Evolutionary conservation across 2,329 filamentous ascomycete genomes (phyloP).

Genomic region (Cercospora sojina): DNA sequence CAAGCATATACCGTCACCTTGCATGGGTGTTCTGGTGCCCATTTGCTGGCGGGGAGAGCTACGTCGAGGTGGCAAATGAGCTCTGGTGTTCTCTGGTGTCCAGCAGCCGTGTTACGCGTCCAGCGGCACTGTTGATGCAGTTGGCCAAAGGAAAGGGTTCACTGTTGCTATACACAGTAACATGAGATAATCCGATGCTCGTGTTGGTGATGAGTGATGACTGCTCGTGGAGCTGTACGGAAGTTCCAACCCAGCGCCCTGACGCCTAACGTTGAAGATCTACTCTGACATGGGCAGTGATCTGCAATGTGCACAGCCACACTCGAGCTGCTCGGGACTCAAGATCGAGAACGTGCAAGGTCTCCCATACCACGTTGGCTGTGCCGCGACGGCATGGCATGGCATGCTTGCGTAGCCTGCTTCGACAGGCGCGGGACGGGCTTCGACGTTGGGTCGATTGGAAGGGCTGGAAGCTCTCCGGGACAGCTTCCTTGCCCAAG

Average conservation of each 20-base stretch:
- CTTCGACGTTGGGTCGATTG: conserved; percentile 6
- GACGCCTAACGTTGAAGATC: conserved; percentile 19
- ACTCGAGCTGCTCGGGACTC: background rate
- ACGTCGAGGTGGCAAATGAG: background rate
- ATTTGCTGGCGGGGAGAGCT: conserved; percentile 11
- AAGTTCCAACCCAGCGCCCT: background rate
- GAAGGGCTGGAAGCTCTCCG: conserved; percentile 2
- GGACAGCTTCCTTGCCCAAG: background rate
- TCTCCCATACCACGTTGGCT: conserved; percentile 9
- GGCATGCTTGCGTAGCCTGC: conserved; percentile 9
- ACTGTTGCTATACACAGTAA: background rate
- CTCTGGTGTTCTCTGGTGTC: background rate
- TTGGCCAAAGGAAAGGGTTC: background rate
- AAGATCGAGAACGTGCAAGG: conserved; percentile 15
- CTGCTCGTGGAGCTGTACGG: background rate
- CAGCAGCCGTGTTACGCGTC: background rate
- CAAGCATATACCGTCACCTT: background rate
- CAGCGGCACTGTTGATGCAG: background rate
- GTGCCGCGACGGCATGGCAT: conserved; percentile 9
- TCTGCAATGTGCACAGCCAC: conserved; percentile 12
- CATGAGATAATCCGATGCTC: background rate
- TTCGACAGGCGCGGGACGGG: conserved; percentile 1
- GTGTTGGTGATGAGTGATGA: background rate
- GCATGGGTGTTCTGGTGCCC: conserved; percentile 7
- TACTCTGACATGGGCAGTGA: background rate